Evolutionary conservation across 441 rosid species (phyloP).

Genomic region (Pelargonium myrrhifolium): DNA sequence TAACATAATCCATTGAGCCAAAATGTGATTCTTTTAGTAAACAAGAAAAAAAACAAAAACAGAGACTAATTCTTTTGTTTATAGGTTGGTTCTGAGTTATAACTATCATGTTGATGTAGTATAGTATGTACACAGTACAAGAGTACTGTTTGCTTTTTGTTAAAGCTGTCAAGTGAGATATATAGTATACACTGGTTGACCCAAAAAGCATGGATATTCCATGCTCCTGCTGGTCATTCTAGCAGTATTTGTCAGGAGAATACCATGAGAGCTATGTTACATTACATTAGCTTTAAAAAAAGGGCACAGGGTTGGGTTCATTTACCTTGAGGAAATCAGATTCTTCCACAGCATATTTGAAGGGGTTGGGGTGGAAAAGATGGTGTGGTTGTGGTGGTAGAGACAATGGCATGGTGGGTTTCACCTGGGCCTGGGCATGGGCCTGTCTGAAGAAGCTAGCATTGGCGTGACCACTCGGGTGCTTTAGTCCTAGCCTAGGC

Average conservation of each 20-base stretch:
- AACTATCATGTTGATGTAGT: no score
- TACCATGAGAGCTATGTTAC: not conserved
- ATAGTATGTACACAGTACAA: not conserved
- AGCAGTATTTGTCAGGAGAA: constrained; percentile 11
- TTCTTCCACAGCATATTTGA: constrained; percentile 27
- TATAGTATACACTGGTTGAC: constrained; percentile 17
- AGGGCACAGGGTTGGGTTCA: not conserved
- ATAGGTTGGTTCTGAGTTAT: no score
- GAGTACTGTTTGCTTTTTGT: constrained; percentile 2
- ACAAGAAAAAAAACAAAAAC: not conserved
- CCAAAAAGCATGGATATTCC: constrained; percentile 23
- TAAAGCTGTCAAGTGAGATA: constrained; percentile 22
- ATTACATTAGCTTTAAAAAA: not conserved
- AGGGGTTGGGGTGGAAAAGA: constrained; percentile 19
- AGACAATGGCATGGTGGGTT: not conserved
- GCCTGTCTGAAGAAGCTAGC: constrained; percentile 27
- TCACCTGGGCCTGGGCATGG: constrained; percentile 12
- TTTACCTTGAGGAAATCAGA: constrained; percentile 43
- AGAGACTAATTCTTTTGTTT: not conserved
- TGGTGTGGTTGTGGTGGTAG: constrained; percentile 22
- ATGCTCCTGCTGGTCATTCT: constrained; percentile 18
- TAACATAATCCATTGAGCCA: not conserved
- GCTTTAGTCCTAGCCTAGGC: constrained; percentile 23
- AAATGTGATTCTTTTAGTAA: no score
- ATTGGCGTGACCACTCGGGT: constrained; percentile 18